Conservation (phyloP, 208 protist species). For the Trichomonas vaginalis region DNA sequence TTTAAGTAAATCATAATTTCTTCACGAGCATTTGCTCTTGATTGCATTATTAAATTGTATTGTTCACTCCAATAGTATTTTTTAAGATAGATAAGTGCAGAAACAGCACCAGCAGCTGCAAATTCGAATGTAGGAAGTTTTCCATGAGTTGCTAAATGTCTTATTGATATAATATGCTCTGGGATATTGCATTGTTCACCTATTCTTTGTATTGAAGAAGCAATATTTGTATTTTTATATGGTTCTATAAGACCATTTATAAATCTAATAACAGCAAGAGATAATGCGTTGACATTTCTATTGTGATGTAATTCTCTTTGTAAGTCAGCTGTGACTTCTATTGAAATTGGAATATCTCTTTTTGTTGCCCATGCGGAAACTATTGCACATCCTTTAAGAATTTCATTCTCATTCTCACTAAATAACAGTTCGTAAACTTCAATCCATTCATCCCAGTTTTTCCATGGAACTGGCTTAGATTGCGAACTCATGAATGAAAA, state of each 20-base stretch:
- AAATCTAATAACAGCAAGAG: neutral
- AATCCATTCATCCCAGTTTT: conserved; percentile 14
- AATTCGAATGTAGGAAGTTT: conserved; percentile 4
- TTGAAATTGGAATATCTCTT: neutral
- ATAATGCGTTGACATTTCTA: neutral
- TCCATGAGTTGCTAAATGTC: neutral
- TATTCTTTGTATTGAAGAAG: neutral
- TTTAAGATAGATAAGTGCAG: neutral
- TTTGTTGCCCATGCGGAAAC: neutral
- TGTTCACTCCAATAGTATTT: neutral
- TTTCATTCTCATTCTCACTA: neutral
- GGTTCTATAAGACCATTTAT: conserved; percentile 4
- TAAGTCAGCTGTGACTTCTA: neutral
- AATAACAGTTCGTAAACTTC: neutral
- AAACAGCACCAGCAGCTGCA: neutral
- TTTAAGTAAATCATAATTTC: neutral
- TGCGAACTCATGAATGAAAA: neutral
- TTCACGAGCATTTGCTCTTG: neutral
- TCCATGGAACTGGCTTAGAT: neutral
- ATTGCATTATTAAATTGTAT: neutral
- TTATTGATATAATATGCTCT: neutral
- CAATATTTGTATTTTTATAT: neutral
- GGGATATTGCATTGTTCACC: neutral
- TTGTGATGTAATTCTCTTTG: neutral
- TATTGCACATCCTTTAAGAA: neutral